Conservation (phyloP, 2,329 filamentous ascomycete genomes). For the Venturia oleaginea region DNA sequence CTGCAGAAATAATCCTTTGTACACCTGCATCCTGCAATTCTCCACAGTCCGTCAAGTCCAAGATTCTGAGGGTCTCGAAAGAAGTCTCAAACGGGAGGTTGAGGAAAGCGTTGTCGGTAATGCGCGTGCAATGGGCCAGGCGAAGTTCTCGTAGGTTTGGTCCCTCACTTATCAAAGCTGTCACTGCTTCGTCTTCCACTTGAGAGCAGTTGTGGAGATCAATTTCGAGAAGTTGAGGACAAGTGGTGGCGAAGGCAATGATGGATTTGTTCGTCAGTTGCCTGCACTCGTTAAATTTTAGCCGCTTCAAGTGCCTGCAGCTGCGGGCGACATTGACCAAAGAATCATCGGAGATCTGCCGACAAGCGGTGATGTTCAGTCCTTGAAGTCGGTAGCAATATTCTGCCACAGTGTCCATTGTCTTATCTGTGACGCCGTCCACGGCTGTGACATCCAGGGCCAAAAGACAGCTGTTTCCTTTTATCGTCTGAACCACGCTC, state of each 20-base stretch:
- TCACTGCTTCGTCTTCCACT: constrained; percentile 76
- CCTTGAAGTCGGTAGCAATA: constrained; percentile 83
- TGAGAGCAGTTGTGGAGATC: constrained; percentile 79
- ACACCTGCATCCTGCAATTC: constrained; percentile 80
- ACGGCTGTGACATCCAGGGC: constrained; percentile 85
- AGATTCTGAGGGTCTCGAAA: constrained; percentile 83
- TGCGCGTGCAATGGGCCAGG: constrained; percentile 72
- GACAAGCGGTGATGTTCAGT: constrained; percentile 83
- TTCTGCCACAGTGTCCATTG: constrained; percentile 66
- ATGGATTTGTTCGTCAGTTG: constrained; percentile 77
- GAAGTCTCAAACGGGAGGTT: constrained; percentile 57
- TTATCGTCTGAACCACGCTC: constrained; percentile 70
- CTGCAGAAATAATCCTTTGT: constrained; percentile 75
- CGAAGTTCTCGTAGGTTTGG: constrained; percentile 83
- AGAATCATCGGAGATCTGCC: constrained; percentile 75
- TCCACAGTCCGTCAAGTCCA: constrained; percentile 84
- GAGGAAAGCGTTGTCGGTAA: constrained; percentile 84
- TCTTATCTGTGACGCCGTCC: constrained; percentile 69
- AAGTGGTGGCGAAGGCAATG: constrained; percentile 76
- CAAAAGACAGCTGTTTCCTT: constrained; percentile 70
- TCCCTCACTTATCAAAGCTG: constrained; percentile 67
- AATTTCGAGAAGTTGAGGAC: constrained; percentile 90
- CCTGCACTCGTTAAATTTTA: constrained; percentile 90
- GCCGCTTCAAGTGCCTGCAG: constrained; percentile 80
- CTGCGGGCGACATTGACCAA: constrained; percentile 70